Conservation (phyloP, 768 basidiomycete genomes). For the Phlegmacium glaucopus region DNA sequence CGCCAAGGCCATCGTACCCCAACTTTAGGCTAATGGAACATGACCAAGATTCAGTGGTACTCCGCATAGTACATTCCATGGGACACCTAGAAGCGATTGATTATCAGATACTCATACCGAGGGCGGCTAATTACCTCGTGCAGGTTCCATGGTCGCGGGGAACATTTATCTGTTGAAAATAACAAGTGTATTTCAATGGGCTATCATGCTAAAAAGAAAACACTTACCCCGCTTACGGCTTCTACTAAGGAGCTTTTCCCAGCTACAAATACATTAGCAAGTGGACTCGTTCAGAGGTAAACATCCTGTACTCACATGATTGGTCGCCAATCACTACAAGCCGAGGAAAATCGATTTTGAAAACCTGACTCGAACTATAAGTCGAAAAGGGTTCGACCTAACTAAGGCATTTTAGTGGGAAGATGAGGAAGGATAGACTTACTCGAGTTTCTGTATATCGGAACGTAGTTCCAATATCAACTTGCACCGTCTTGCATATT, state of each 20-base stretch:
- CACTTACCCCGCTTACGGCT: neutral
- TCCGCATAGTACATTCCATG: conserved; percentile 49
- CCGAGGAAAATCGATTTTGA: neutral
- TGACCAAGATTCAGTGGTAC: conserved; percentile 35
- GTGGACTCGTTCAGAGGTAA: neutral
- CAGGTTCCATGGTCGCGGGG: neutral
- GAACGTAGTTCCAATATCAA: neutral
- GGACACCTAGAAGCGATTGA: conserved; percentile 35
- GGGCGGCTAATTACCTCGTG: neutral
- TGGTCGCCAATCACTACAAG: neutral
- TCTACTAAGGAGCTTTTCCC: neutral
- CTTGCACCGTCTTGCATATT: neutral
- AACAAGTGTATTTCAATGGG: neutral
- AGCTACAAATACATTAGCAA: neutral
- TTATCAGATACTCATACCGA: neutral
- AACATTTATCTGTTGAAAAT: neutral
- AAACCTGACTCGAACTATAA: neutral
- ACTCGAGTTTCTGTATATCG: neutral
- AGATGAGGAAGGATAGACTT: neutral
- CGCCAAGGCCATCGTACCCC: conserved; percentile 19
- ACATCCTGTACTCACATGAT: neutral
- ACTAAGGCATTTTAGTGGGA: neutral
- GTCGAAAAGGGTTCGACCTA: neutral
- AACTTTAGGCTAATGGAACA: conserved; percentile 39
- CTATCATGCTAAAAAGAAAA: neutral